Percentiles rank a stretch among this genome's conserved stretches.
phyloP scores from a whole-genome alignment of 345 rosid genomes.

The Citrus maxima region DNA sequence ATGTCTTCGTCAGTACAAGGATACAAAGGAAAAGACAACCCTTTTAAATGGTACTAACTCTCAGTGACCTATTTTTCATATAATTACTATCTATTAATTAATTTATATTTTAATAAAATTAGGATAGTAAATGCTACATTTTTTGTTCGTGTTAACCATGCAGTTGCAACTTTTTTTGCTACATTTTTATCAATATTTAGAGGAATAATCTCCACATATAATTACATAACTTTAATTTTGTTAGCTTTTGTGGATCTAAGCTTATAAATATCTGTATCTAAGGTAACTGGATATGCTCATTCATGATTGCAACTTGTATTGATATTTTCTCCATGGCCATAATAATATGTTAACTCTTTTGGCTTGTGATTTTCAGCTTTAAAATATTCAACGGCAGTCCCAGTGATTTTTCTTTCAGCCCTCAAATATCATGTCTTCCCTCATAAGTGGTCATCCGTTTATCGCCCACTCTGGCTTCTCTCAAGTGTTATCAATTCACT shows the following conservation, averaged over 20 bases:
- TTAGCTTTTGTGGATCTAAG: not conserved
- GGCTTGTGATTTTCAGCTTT: constrained; percentile 64
- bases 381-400: constrained; percentile 94
- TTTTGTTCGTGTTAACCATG: not conserved
- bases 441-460: constrained; percentile 73
- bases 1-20: constrained; percentile 92
- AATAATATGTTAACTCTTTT: constrained; percentile 15
- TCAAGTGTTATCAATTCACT: constrained; percentile 84
- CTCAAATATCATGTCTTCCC: constrained; percentile 85
- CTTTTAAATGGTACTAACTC: constrained; percentile 68
- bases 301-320: not conserved
- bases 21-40: constrained; percentile 75
- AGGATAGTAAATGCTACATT: not conserved
- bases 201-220: not conserved
- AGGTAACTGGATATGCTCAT: not conserved
- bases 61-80: not conserved
- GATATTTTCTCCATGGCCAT: constrained; percentile 1
- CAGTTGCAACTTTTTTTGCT: not conserved
- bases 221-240: not conserved
- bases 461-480: constrained; percentile 94
- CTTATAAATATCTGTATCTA: not conserved
- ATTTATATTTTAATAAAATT: not conserved
- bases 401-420: constrained; percentile 94
- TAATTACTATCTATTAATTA: not conserved
- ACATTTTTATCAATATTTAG: not conserved